Base-by-base conservation (phyloP, 2,329 filamentous ascomycete species). In the Fusarium foetens region DNA sequence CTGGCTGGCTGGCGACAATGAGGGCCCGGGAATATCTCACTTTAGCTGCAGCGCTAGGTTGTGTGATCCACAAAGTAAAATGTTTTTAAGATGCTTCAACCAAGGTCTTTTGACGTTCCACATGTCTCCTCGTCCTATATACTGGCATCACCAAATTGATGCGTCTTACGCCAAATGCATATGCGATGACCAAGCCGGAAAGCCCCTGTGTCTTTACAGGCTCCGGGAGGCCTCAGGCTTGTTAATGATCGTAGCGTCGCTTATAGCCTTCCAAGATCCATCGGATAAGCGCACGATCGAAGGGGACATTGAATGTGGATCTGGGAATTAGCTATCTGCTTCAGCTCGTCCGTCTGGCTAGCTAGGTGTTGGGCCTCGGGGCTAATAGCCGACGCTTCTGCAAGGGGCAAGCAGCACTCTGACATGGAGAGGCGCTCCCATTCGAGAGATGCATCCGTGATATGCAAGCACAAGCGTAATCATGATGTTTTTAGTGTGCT, bases 371-470 rank as follows among this genome's bases (percentile, higher is more conserved):
- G 33, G 33, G 36, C 48, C 23, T 48, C 39, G 48, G 48, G 35
- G 27, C 36, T 23, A 60, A 59, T 51, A 66, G 33, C 57, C 68
- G 58, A 74, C 70, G 55, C 59, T 72, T 73, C 71, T 73, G 71
- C 71, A 73, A 74, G 71, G 71, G 71, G 33, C 48, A 55, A 23
- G 42, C 35, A 53, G 46, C 27, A 46, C 36, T 48, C 27, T 31
- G 51, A 33, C 43, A 42, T 25, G 58, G 39, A 68, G 39, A 11
- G 23, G 29, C 38, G 14, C 42, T 46, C 48, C n/a, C 33, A 33
- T 57, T 35, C 49, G 23, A 52, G 45, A 41, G 41, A 48, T 38
- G 57, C 33, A 16, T 23, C 61, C 35, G 49, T 53, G n/a, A 42
- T 48, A 63, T 58, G 66, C 45, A 68, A 51, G 31, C 27, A 42